phyloP scores from a whole-genome alignment of 257 asterid genomes.

The Penstemon davidsonii region DNA sequence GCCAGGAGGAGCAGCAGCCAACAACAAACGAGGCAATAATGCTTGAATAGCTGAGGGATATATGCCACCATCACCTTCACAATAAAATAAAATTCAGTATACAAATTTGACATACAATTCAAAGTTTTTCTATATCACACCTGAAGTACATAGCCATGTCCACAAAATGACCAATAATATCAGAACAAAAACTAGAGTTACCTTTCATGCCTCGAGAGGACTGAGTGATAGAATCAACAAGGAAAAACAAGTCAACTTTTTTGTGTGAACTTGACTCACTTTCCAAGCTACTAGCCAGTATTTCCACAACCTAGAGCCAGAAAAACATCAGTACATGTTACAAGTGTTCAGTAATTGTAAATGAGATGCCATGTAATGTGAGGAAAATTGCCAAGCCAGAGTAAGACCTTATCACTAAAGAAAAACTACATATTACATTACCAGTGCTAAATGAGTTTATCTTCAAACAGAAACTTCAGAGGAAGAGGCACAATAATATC shows the following conservation, averaged over 20 bases:
- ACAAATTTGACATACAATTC: background rate
- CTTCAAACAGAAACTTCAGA: too few relatives aligned
- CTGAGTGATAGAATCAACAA: constrained; percentile 82
- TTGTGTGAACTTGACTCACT: constrained; percentile 59
- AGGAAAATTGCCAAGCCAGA: background rate
- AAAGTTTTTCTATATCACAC: constrained; percentile 3
- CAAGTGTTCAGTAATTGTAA: background rate
- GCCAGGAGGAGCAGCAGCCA: constrained; percentile 92
- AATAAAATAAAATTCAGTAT: constrained; percentile 29
- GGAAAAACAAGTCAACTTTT: constrained; percentile 83
- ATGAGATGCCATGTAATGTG: constrained; percentile 1
- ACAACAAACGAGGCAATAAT: constrained; percentile 66
- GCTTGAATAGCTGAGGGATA: constrained; percentile 83
- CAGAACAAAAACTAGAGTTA: constrained; percentile 32
- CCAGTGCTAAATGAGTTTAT: background rate
- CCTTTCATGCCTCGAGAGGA: constrained; percentile 82
- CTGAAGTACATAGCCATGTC: constrained; percentile 20
- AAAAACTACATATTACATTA: background rate
- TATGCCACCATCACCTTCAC: constrained; percentile 74
- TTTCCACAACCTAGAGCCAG: constrained; percentile 74
- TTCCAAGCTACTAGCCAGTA: constrained; percentile 46
- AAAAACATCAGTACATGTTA: constrained; percentile 24
- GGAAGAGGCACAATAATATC: background rate
- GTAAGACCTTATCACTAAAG: background rate
- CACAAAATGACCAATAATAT: constrained; percentile 13